Evolutionary conservation across 1,284 basidiomycete genomes (phyloP).

Genomic region (Thecaphora thlaspeos): DNA sequence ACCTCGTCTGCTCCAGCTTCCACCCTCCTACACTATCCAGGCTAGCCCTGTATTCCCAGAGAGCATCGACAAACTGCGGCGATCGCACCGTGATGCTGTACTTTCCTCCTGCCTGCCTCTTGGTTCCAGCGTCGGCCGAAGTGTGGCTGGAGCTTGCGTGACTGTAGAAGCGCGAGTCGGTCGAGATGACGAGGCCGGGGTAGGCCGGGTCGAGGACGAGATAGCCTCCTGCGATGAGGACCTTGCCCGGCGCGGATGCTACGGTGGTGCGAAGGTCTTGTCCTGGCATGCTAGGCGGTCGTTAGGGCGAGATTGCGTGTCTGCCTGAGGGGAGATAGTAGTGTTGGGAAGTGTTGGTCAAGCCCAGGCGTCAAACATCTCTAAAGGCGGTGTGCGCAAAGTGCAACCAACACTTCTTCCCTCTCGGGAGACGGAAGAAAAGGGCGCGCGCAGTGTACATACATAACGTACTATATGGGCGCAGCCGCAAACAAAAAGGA

Average conservation of each 20-base stretch:
- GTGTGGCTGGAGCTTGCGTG: slow-evolving; percentile 42
- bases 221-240: slow-evolving; percentile 66
- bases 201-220: slow-evolving; percentile 56
- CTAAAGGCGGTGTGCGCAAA: too few species aligned
- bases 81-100: slow-evolving; percentile 71
- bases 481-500: too few species aligned
- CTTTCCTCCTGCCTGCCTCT: background rate
- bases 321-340: too few species aligned
- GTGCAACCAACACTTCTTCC: too few species aligned
- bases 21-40: slow-evolving; percentile 11
- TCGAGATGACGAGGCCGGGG: slow-evolving; percentile 63
- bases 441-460: too few species aligned
- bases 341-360: too few species aligned
- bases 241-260: slow-evolving; percentile 91
- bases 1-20: slow-evolving; percentile 29
- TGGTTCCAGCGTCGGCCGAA: background rate
- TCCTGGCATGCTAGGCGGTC: too few species aligned
- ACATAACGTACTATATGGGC: too few species aligned
- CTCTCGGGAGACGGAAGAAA: too few species aligned
- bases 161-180: slow-evolving; percentile 90
- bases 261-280: slow-evolving; percentile 44
- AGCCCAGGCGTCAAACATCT: too few species aligned
- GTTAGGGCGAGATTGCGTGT: background rate
- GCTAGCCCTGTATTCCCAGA: slow-evolving; percentile 72
- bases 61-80: slow-evolving; percentile 80